These are phyloP conservation scores for Colletotrichum horii DNA, from an alignment of 2,329 filamentous ascomycete species.

Conservation along the genomic window DNA sequence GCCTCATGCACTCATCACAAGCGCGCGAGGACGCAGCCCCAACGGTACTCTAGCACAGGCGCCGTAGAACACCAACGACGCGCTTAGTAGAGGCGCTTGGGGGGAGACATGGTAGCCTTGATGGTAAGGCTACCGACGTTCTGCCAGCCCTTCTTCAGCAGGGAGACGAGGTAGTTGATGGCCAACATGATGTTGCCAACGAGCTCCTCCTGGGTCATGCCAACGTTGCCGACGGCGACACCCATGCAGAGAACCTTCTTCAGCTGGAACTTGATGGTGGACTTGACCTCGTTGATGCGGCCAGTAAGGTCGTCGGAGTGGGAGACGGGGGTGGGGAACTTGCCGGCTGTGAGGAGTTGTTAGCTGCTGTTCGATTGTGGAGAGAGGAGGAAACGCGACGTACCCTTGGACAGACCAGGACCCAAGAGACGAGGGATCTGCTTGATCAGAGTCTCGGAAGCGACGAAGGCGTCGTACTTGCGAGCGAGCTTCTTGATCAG, in stretches of 20 bases:
- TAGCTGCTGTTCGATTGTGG: slow-evolving; percentile 23
- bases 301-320: slow-evolving; percentile 90
- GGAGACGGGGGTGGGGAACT: slow-evolving; percentile 99
- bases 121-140: slow-evolving; percentile 99
- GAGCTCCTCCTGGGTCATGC: slow-evolving; percentile 94
- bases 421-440: slow-evolving; percentile 99
- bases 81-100: slow-evolving; percentile 93
- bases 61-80: slow-evolving; percentile 1
- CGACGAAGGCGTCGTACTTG: slow-evolving; percentile 99
- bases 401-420: slow-evolving; percentile 96
- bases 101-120: slow-evolving; percentile 99
- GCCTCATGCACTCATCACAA: background rate
- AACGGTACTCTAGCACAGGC: slow-evolving; percentile 1
- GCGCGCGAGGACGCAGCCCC: background rate
- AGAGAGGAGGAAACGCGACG: slow-evolving; percentile 37
- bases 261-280: slow-evolving; percentile 99
- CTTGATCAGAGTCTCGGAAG: slow-evolving; percentile 98
- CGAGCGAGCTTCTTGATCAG: slow-evolving; percentile 99
- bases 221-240: slow-evolving; percentile 98
- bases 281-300: slow-evolving; percentile 99
- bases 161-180: slow-evolving; percentile 99
- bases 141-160: slow-evolving; percentile 99
- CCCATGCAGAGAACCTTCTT: slow-evolving; percentile 99
- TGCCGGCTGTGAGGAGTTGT: slow-evolving; percentile 72
- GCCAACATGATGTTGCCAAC: slow-evolving; percentile 99